Conservation (phyloP, 768 basidiomycete species). For the Boletus huronensis region DNA sequence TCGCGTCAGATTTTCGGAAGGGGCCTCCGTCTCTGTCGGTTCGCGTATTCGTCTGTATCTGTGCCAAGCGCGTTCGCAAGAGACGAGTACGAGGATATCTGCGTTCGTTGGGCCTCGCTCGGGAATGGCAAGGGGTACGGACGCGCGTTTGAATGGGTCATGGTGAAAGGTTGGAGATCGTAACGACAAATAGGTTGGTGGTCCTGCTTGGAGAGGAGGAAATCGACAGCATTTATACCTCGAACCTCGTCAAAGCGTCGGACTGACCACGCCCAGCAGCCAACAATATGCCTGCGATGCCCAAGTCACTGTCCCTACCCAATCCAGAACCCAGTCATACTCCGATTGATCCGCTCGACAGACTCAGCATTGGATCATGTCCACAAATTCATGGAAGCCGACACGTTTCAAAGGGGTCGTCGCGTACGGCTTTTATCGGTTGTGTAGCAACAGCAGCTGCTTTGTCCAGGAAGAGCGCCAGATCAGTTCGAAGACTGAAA, state of each 20-base stretch:
- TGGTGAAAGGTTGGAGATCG: conserved; percentile 14
- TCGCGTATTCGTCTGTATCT: conserved; percentile 12
- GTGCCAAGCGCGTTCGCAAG: conserved; percentile 22
- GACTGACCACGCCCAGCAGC: background rate
- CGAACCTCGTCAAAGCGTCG: conserved; percentile 17
- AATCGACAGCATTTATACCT: conserved; percentile 20
- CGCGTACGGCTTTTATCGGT: background rate
- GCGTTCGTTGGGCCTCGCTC: conserved; percentile 12
- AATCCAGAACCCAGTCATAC: background rate
- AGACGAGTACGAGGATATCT: conserved; percentile 24
- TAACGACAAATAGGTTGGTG: too few relatives aligned
- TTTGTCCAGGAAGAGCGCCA: background rate
- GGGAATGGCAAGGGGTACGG: conserved; percentile 24
- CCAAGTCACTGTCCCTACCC: background rate
- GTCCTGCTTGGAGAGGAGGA: background rate
- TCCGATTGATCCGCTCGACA: background rate
- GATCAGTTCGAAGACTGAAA: background rate
- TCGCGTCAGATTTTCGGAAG: conserved; percentile 1
- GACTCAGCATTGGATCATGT: conserved; percentile 1
- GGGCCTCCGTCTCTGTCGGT: background rate
- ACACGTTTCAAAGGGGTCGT: background rate
- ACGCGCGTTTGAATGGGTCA: conserved; percentile 12
- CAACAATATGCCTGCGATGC: conserved; percentile 1
- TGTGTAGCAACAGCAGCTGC: conserved; percentile 3
- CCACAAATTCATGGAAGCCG: conserved; percentile 5